Conservation (phyloP, 345 rosid species). For the Luvunga scandens region DNA sequence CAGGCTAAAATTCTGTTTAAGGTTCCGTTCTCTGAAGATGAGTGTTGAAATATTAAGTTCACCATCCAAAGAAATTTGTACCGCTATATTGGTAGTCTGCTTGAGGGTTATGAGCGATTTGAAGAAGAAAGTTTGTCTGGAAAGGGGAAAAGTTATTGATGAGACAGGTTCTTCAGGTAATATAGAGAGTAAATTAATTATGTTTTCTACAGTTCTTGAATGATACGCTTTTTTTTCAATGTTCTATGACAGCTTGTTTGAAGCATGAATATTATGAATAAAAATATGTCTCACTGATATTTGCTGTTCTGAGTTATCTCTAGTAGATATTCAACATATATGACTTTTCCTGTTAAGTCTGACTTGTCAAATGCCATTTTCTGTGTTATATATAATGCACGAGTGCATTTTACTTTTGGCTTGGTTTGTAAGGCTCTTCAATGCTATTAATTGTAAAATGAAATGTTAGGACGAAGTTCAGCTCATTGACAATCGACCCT, state of each 20-base stretch:
- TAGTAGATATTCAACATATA: neutral
- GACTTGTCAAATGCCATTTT: neutral
- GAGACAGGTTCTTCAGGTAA: constrained; percentile 48
- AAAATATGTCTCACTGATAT: neutral
- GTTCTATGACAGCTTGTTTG: neutral
- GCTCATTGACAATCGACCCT: neutral
- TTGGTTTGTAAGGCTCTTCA: neutral
- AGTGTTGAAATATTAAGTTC: constrained; percentile 58
- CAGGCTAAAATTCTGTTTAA: constrained; percentile 73
- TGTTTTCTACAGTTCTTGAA: neutral
- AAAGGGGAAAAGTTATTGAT: constrained; percentile 37
- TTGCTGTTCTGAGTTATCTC: neutral
- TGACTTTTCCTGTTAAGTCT: neutral
- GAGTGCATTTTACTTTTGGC: neutral
- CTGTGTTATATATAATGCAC: neutral
- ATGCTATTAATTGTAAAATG: neutral
- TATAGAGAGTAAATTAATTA: neutral
- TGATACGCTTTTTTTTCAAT: neutral
- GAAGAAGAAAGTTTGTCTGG: constrained; percentile 49
- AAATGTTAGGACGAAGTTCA: neutral
- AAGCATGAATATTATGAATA: neutral
- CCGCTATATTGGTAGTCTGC: constrained; percentile 62
- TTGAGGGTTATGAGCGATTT: constrained; percentile 62
- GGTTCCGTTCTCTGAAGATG: constrained; percentile 78
- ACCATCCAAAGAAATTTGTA: constrained; percentile 78